Base-by-base conservation (phyloP, 805 yeast species). In the Alloascoidea africana region DNA sequence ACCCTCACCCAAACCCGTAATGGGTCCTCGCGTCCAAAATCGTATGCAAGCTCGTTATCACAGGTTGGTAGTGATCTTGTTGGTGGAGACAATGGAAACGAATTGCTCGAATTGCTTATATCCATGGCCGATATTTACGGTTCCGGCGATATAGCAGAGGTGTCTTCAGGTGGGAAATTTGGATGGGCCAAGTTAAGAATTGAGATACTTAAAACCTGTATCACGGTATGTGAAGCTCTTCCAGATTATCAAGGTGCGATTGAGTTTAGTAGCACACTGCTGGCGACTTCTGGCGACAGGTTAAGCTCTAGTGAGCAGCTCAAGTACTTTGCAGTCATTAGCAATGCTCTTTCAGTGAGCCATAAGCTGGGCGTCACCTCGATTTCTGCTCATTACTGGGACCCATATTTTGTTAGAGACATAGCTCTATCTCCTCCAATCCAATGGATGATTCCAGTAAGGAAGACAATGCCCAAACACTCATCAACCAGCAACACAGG, bases 101-200 rank as follows among this genome's bases (percentile, higher is more conserved):
- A 61, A 15, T 54, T 72, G 4, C 51, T 60, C 6, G 56, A 53
- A 3, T 53, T 76, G 8, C 52, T 82, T 15, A 68, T 68, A 17
- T 56, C 57, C 3, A 58, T 81, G 33, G 56, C 76, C 17, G 43
- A 55, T 3, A 60, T 65, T 2, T 84, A 80, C 51, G 76, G 78
- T 0, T 66, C 78, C 3, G 60, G 62, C 23, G 46, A 50, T 3
- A 48, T 59, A 18, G 47, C 63, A 8, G 33, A 36, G 11, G 54
- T 48, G 14, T 50, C 60, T 0, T 41, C 44, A 17, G 53, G 55
- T n/a, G n/a, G n/a, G n/a, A n/a, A n/a, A 3, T 46, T 59, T 6
- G 62, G 64, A 38, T 81, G 89, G 86, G 55, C 56, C 2, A 58
- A 64, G 5, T 49, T 80, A 17, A 82, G 76, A 43, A 65, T 72